phyloP scores from a whole-genome alignment of 805 yeast genomes.

The Pichia sporocuriosa region DNA sequence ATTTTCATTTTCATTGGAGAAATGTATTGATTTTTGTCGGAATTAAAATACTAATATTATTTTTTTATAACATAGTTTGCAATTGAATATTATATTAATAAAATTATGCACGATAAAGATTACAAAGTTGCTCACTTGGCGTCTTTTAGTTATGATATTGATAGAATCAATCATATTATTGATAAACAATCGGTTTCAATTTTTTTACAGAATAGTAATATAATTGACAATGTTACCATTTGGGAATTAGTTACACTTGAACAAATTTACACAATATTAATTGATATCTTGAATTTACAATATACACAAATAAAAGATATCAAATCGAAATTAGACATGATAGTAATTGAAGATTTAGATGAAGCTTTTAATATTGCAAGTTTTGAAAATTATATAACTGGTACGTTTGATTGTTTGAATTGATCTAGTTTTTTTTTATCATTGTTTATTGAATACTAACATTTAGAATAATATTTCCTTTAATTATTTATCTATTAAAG shows the following conservation, averaged over 20 bases:
- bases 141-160: slow-evolving; percentile 4
- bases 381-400: slow-evolving; percentile 16
- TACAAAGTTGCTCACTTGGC: slow-evolving; percentile 13
- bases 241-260: slow-evolving; percentile 1
- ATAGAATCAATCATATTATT: not conserved
- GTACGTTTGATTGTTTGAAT: not conserved
- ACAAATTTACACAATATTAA: too few species aligned
- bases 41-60: not conserved
- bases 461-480: too few species aligned
- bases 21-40: too few species aligned
- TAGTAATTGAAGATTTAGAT: slow-evolving; percentile 25
- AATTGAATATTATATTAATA: slow-evolving; percentile 15
- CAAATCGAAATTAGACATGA: not conserved
- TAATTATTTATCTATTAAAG: too few species aligned
- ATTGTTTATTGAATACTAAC: slow-evolving; percentile 3
- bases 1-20: too few species aligned
- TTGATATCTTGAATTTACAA: too few species aligned
- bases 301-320: too few species aligned
- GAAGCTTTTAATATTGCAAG: slow-evolving; percentile 23
- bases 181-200: not conserved
- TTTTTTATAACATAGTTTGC: slow-evolving; percentile 13
- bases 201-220: too few species aligned
- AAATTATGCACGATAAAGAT: not conserved
- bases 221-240: not conserved
- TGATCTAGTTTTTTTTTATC: too few species aligned